These are phyloP conservation scores for Boletus reticulatus DNA, from an alignment of 768 basidiomycete species.

Conservation along the genomic window DNA sequence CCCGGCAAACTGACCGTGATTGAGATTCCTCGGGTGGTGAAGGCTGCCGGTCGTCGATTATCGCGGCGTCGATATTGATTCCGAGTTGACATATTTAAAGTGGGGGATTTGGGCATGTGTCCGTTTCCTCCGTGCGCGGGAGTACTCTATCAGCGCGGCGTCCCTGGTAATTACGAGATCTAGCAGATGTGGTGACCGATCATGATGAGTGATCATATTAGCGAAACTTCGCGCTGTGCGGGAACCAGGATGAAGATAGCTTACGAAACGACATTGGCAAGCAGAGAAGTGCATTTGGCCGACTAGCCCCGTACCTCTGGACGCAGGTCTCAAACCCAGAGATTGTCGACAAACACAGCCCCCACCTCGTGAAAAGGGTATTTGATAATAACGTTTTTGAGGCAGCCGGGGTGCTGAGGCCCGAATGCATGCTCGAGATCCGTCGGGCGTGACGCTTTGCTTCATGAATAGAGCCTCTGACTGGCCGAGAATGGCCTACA, in stretches of 20 bases:
- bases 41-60: constrained; percentile 18
- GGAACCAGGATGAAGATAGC: constrained; percentile 11
- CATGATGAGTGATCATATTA: constrained; percentile 20
- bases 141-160: constrained; percentile 20
- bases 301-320: constrained; percentile 5
- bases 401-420: constrained; percentile 22
- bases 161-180: constrained; percentile 26
- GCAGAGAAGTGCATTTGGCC: constrained; percentile 4
- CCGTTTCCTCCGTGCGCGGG: constrained; percentile 21
- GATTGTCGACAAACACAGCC: constrained; percentile 16
- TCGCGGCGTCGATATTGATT: constrained; percentile 20
- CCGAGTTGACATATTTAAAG: constrained; percentile 25
- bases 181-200: constrained; percentile 19
- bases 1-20: constrained; percentile 22
- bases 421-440: constrained; percentile 19
- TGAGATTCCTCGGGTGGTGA: constrained; percentile 9
- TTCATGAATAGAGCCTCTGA: constrained; percentile 11
- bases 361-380: constrained; percentile 6
- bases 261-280: constrained; percentile 17
- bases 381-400: constrained; percentile 21
- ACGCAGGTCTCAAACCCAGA: background rate
- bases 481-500: constrained; percentile 19
- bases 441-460: constrained; percentile 11
- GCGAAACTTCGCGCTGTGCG: constrained; percentile 15
- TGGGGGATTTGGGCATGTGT: constrained; percentile 12